Base-by-base conservation (phyloP, 2,329 filamentous ascomycete species). In the Cryphonectria japonica region DNA sequence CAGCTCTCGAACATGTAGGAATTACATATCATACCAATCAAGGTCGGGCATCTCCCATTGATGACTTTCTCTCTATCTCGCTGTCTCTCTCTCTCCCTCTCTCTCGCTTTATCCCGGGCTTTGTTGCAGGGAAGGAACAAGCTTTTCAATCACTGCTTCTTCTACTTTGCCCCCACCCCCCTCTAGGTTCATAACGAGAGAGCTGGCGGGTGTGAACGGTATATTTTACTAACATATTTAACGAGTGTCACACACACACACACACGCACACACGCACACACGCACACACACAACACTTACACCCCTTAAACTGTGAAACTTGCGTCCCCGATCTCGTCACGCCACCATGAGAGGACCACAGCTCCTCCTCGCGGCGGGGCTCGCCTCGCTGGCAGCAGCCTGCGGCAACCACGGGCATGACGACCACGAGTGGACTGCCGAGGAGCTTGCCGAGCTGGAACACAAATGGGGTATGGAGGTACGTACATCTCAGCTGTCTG, bases 401-500 rank as follows among this genome's bases (percentile, higher is more conserved):
- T 78, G 79, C 73, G 80, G 79, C 26, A 77, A 79, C 72, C 74
- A 80, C 75, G 75, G 76, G 68, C 74, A 82, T 72, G 78, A 82
- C 71, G 79, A 80, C 70, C 81, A 81, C 73, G 80, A 83, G 67
- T 88, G 84, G 81, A 82, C 82, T 29, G 81, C 83, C 72, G 85
- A 87, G 73, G 82, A 86, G 71, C 78, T 86, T 34, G 83, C 83
- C 22, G 86, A 87, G 75, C 79, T 89, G 60, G 83, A 89, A 76
- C 79, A 79, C 65, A 88, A 88, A 83, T 89, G 87, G 87, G 86
- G 86, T 1, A 81, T 81, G 62, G 87, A 89, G 80, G 87, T 88
- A 77, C 76, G 84, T 75, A 19, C 11, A 64, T 32, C 26, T 43
- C 14, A 1, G 6, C 26, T 32, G 41, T 6, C 46, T 50, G 46